Evolutionary conservation across 2,329 filamentous ascomycete species (phyloP), one percentile per base, ranked within the genome.

Genomic region (Phialophora chinensis): DNA sequence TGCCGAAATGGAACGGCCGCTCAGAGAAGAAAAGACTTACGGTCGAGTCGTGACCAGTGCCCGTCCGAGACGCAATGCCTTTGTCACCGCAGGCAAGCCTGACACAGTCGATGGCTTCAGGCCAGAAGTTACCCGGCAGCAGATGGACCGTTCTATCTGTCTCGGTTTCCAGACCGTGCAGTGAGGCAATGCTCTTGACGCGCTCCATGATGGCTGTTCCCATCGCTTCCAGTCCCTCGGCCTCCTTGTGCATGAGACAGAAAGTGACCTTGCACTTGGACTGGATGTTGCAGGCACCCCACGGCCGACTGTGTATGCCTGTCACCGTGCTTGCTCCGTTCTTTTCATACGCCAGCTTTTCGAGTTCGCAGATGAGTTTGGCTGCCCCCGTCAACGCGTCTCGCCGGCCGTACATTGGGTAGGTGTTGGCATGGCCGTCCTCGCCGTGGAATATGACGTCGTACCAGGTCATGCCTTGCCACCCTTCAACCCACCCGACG

Each of bases 381-480:
- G 86, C 84, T 8, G 89, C 88, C 7, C 87, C 85, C 33, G 91
- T 85, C 55, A 92, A 80, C 1, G 90, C 87, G 74, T 93, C 90
- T 5, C 86, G 85, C 20, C 90, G 85, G 63, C 87, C 85, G 49
- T 82, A 78, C 59, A 91, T 86, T 27, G 88, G 87, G 0, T 90
- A 93, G 0, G 90, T 92, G 1, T 91, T 91, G 0, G 91, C 92
- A 74, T 93, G 91, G 4, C 86, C 86, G 70, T 91, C 90, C 69
- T 86, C 81, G 1, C 91, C 90, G 14, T 80, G 79, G 2, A 93
- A 83, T 4, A 85, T 85, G 42, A 93, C 77, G 0, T 86, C 89
- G 75, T 87, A 88, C 91, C 91, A 93, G 64, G 87, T 86, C 75
- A 91, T 92, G 5, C 88, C 88, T 75, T 93, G 90, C 1, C 90